Base-by-base conservation (phyloP, 2,329 filamentous ascomycete species). In the Diplodia sapinea region DNA sequence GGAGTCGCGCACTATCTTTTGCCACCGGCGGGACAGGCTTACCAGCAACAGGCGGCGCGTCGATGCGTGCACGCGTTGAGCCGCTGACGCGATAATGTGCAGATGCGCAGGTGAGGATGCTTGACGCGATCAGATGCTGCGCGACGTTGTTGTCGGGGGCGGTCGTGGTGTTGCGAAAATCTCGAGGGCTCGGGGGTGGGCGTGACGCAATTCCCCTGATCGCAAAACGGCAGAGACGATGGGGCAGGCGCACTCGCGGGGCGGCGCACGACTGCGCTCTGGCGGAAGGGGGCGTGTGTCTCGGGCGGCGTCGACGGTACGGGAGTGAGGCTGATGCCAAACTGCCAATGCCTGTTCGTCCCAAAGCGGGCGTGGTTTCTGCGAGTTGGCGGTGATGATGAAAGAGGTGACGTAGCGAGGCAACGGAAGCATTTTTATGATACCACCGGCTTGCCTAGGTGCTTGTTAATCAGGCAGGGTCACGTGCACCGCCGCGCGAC, bases 141-240 rank as follows among this genome's bases (percentile, higher is more conserved):
- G 52, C 52, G 52, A 51, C 31, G 40, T 31, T 12, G 54, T 29
- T 59, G 40, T 56, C n/a, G 64, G n/a, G n/a, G 31, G 54, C 40
- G 54, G 55, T 51, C 52, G 64, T 31, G 29, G 54, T 59, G 64
- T 66, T 66, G 64, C 55, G 64, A 65, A 65, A 65, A 56, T 65
- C 63, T 55, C 55, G 36, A 66, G 55, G 55, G 57, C 54, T 66
- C 54, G 64, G 64, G 64, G 64, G 64, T 50, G 52, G 54, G 64
- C 64, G 64, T 66, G 64, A 66, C 64, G 64, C 64, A 66, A 66
- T 59, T 66, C 64, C 64, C 64, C 64, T 66, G 64, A 66, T 66
- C 52, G 52, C 64, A 49, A 47, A 55, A 40, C 64, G 54, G 64
- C 59, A 63, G 64, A 43, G 54, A 66, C 40, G 54, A 66, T 40